A percentile compares a stretch with the other conserved stretches of the same genome.
phyloP scores from a whole-genome alignment of 2,329 filamentous ascomycete genomes.

The Penicillium crustosum region DNA sequence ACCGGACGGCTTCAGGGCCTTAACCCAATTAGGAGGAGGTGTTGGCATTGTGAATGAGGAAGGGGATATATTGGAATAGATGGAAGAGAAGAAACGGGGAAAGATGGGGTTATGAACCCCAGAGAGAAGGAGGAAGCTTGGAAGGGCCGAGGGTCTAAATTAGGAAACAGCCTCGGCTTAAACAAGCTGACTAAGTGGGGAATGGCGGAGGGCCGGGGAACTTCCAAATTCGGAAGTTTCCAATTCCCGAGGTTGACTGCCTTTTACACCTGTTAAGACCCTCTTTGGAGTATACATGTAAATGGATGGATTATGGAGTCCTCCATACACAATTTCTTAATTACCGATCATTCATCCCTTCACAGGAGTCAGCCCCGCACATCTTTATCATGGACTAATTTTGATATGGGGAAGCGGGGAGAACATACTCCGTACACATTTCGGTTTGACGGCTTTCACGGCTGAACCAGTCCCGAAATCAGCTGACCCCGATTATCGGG shows the following conservation, averaged over 20 bases:
- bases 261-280: background rate
- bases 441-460: background rate
- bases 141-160: conserved; percentile 22
- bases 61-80: background rate
- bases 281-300: background rate
- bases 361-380: background rate
- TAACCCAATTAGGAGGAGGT: conserved; percentile 63
- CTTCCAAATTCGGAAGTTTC: background rate
- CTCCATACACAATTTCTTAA: background rate
- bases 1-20: conserved; percentile 63
- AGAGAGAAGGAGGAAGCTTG: conserved; percentile 11
- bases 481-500: conserved; percentile 4
- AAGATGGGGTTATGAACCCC: conserved; percentile 20
- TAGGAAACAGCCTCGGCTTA: conserved; percentile 27
- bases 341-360: background rate
- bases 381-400: background rate
- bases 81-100: conserved; percentile 1
- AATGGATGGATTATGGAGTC: too few species aligned
- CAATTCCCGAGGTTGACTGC: background rate
- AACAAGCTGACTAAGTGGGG: conserved; percentile 7
- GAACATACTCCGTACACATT: background rate
- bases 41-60: conserved; percentile 32
- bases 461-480: conserved; percentile 17
- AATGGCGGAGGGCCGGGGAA: background rate
- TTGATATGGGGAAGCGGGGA: conserved; percentile 3